These are phyloP conservation scores for Nepenthes mirabilis DNA, from an alignment of 148 eudicot genomes.

Conservation along the genomic window DNA sequence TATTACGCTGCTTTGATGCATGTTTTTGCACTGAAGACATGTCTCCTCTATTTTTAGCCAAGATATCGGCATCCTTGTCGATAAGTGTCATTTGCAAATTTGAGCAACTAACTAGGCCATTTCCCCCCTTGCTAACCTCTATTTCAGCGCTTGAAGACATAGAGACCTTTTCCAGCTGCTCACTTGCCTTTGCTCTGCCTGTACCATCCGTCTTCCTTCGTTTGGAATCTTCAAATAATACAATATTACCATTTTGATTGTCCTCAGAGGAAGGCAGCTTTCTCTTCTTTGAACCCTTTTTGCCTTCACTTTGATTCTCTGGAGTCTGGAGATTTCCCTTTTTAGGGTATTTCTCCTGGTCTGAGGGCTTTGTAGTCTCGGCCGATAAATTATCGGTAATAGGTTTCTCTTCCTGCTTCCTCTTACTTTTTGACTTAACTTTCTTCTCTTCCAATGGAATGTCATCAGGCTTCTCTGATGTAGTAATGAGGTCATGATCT, in stretches of 20 bases:
- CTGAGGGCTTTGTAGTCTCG: conserved; percentile 1
- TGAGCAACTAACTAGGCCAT: conserved; percentile 5
- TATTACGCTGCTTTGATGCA: conserved; percentile 22
- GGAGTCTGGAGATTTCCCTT: not conserved
- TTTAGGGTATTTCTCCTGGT: conserved; percentile 3
- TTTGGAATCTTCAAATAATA: conserved; percentile 31
- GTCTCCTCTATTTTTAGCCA: conserved; percentile 18
- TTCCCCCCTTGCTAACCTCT: conserved; percentile 8
- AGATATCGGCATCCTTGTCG: conserved; percentile 14
- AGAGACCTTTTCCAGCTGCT: conserved; percentile 6
- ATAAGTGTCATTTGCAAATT: conserved; percentile 9
- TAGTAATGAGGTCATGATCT: not conserved
- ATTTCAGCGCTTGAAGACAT: not conserved
- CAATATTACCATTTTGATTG: conserved; percentile 12
- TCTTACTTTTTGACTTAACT: conserved; percentile 16
- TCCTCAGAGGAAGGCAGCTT: conserved; percentile 39
- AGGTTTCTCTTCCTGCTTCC: conserved; percentile 13
- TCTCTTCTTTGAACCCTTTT: conserved; percentile 59
- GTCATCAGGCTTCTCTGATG: not conserved
- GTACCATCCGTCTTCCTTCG: conserved; percentile 36
- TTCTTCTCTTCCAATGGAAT: conserved; percentile 2
- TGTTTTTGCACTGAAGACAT: conserved; percentile 21
- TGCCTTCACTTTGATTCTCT: conserved; percentile 11
- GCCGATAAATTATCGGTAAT: conserved; percentile 1
- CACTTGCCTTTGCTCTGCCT: conserved; percentile 21